Evolutionary conservation across 441 rosid genomes (phyloP), one percentile per base, ranked within the genome.

Genomic region (Pelargonium cotyledonis): DNA sequence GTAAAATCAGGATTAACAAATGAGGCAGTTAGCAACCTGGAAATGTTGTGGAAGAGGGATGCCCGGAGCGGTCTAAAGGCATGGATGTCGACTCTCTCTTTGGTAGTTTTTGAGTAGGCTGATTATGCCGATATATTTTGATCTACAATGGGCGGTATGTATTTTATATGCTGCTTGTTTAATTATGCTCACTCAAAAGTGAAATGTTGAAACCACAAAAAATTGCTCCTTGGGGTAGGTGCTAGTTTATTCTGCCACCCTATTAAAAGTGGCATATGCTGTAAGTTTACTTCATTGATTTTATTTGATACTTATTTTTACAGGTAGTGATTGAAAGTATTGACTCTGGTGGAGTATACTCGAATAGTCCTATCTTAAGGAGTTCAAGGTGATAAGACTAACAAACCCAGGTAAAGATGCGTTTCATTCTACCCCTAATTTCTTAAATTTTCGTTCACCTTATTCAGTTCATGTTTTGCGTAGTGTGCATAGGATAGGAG

Each of bases 301-400:
- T 29, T 1, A 29, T 23, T 67, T 58, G 35, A 41, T 72, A 49
- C 72, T 82, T 70, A 0, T 62, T 60, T 79, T 73, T 60, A 68
- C 87, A 90, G 98, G 99, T 98, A 46, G 99, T 90, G 70, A 98
- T 95, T 74, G 92, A 90, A 63, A 92, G 99, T 77, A 89, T 92
- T 71, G 96, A 89, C 83, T 96, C 95, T 77, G 95, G 91, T 68
- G 79, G 97, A 82, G 87, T 92, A 14, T 87, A 88, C 74, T 79
- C 90, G 67, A 86, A 74, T 49, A 76, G 70, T 84, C 93, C 98
- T 44, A 74, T 65, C 72, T 95, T 74, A 90, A 86, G 77, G 84
- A 80, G 73, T 89, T 89, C 83, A 86, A 85, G 80, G 79, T 87
- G 70, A 75, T 84, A 57, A 80, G 70, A 80, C 73, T 90, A 69